Conservation (phyloP, 225 moss, liverwort and hornwort genomes). For the Marchantia paleacea region DNA sequence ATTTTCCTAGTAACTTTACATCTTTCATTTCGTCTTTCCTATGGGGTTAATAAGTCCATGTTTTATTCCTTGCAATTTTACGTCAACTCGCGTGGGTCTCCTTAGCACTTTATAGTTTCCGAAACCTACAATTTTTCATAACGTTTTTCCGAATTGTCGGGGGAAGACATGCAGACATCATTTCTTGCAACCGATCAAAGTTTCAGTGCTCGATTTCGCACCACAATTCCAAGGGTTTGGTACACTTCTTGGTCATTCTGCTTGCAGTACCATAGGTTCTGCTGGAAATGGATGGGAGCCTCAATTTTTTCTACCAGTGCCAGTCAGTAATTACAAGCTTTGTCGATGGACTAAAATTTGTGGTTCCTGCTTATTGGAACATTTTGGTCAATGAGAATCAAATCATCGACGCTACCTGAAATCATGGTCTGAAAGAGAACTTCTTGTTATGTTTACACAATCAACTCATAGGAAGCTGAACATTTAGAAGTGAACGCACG, state of each 20-base stretch:
- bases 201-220: background rate
- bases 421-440: too few relatives aligned
- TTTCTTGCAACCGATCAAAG: background rate
- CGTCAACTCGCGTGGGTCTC: background rate
- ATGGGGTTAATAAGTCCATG: background rate
- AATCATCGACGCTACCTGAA: too few relatives aligned
- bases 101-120: background rate
- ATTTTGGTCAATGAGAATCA: too few relatives aligned
- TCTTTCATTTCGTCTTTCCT: background rate
- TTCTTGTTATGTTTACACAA: too few relatives aligned
- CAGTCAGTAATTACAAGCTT: background rate
- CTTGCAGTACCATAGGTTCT: too few relatives aligned
- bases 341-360: background rate
- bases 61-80: background rate
- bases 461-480: too few relatives aligned
- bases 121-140: background rate
- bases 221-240: background rate
- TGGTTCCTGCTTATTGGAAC: too few relatives aligned
- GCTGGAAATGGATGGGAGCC: background rate
- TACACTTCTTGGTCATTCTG: background rate
- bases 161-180: background rate
- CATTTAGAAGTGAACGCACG: too few relatives aligned
- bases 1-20: background rate
- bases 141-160: background rate
- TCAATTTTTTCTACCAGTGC: background rate